Percentiles rank a stretch among this genome's conserved stretches.
These are phyloP conservation scores for Hyphodiscus hymeniophilus DNA, from an alignment of 495 filamentous ascomycete species.

Conservation along the genomic window DNA sequence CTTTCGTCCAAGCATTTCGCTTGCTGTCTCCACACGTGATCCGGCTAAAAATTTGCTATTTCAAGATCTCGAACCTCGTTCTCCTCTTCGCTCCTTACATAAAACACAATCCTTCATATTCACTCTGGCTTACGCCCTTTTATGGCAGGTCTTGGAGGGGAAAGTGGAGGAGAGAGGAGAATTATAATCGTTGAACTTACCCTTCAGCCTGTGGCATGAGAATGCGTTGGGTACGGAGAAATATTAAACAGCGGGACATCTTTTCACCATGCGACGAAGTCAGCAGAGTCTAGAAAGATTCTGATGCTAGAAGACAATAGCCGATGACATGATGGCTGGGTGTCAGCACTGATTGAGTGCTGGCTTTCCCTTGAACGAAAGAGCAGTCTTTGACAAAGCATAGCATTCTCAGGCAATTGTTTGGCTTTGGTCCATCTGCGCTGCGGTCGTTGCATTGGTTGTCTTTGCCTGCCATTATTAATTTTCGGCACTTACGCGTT, in stretches of 20 bases:
- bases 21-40: slow-evolving; percentile 11
- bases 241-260: slow-evolving; percentile 23
- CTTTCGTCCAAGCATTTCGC: slow-evolving; percentile 9
- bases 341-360: no score
- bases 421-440: not conserved
- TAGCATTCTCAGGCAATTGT: no score
- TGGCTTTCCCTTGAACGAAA: no score
- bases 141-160: slow-evolving; percentile 61
- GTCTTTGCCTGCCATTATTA: no score
- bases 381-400: not conserved
- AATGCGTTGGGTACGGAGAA: slow-evolving; percentile 23
- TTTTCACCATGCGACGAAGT: not conserved
- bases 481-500: no score
- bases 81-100: slow-evolving; percentile 44
- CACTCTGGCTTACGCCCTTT: slow-evolving; percentile 60
- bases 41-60: slow-evolving; percentile 6
- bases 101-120: slow-evolving; percentile 71
- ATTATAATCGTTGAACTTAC: slow-evolving; percentile 36
- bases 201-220: slow-evolving; percentile 34
- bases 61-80: slow-evolving; percentile 18
- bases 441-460: no score
- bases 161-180: slow-evolving; percentile 63
- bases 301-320: no score
- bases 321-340: no score
- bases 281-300: no score